Evolutionary conservation across 768 basidiomycete species (phyloP).

Genomic region (Termitomyces sp.): DNA sequence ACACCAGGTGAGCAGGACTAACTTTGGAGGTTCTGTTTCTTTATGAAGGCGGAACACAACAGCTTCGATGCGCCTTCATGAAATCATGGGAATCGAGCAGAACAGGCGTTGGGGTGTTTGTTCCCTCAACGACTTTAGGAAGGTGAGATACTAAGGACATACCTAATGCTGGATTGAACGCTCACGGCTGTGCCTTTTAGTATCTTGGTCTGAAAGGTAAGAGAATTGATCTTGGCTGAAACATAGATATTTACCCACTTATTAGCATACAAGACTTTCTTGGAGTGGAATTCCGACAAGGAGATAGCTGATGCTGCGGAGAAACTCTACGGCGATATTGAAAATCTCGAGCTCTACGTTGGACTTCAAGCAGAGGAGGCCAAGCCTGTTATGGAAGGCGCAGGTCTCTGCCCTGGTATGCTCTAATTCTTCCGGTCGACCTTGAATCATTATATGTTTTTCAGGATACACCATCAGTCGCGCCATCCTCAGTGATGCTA

Average conservation of each 20-base stretch:
- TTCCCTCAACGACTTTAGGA: conserved; percentile 79
- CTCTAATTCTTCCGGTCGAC: not conserved
- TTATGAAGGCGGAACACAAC: not conserved
- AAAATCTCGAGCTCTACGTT: conserved; percentile 76
- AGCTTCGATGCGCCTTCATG: conserved; percentile 68
- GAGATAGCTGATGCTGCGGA: conserved; percentile 69
- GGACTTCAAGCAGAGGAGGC: conserved; percentile 75
- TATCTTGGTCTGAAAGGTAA: conserved; percentile 74
- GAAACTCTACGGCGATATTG: conserved; percentile 70
- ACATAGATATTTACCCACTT: not conserved
- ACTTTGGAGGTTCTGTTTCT: not conserved
- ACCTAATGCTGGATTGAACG: not conserved
- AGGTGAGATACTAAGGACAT: conserved; percentile 25
- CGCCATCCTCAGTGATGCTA: conserved; percentile 82
- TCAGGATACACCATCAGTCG: conserved; percentile 77
- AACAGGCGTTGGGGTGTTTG: conserved; percentile 78
- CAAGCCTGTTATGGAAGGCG: conserved; percentile 70
- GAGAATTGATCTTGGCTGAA: conserved; percentile 9
- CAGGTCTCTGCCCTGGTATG: conserved; percentile 79
- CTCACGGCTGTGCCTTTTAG: conserved; percentile 20
- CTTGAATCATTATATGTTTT: not conserved
- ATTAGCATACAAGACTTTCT: conserved; percentile 61
- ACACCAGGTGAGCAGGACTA: conserved; percentile 45
- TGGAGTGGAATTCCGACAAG: conserved; percentile 76
- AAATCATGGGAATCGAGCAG: conserved; percentile 80